Evolutionary conservation across 2,329 filamentous ascomycete genomes (phyloP), one percentile per base, ranked within the genome.

Genomic region (Aspergillus felis): DNA sequence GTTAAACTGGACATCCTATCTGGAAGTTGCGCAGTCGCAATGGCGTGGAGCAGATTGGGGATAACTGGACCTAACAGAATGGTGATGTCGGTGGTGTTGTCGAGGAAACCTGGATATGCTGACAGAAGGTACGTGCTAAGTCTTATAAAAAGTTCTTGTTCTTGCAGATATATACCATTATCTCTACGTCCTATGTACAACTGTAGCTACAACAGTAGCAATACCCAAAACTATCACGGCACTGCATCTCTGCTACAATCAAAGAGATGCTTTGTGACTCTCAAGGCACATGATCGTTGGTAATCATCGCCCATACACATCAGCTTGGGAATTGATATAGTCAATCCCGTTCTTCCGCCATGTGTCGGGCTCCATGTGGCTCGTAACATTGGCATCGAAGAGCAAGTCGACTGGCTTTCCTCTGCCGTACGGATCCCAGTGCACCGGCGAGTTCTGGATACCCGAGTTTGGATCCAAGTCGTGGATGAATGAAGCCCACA

Each of bases 401-500:
- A 83, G 75, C 17, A 82, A 68, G 63, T 82, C 80, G n/a, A 75
- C 54, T 2, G 78, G 78, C 29, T 71, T 61, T 2, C 67, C 62
- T 1, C 71, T 58, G 0, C 69, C 72, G 66, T 83, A 84, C 14
- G 66, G 58, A 5, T 79, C 77, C 81, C 80, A 84, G 17, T 67
- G 64, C 28, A 68, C 57, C 32, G 59, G 54, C 6, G 50, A 54
- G 22, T 67, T 62, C 20, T 62, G 62, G 32, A 60, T 57, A 24
- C 65, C 66, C 57, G 68, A 59, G 57, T 79, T 81, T 24, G 81
- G 81, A 65, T 81, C 72, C 22, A 76, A 66, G 48, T 71, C 72
- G 51, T 76, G 70, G 52, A 82, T 74, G 60, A 84, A 84, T 3
- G 72, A 74, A 25, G 79, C 76, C 82, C 82, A 84, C 74, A 79